phyloP scores from a whole-genome alignment of 306 rosid genomes.

The Elaeagnus macrophylla region DNA sequence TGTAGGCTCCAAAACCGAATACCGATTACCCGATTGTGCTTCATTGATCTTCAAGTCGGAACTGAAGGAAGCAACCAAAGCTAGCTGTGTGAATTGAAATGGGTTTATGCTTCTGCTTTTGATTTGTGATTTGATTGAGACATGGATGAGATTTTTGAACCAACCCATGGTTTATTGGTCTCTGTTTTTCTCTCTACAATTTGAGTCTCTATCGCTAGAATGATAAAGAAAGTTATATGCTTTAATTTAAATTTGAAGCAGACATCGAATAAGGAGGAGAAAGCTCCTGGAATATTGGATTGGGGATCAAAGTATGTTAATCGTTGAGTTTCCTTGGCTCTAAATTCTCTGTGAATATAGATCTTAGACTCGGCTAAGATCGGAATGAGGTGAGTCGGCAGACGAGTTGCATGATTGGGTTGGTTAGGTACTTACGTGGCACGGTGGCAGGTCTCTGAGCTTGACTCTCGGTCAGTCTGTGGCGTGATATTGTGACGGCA shows the following conservation, averaged over 20 bases:
- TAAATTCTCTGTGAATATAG: too few species aligned
- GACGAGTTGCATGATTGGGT: too few species aligned
- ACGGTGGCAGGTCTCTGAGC: too few species aligned
- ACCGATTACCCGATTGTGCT: conserved; percentile 14
- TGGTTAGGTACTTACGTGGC: too few species aligned
- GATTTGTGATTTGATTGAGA: conserved; percentile 24
- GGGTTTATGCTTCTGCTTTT: conserved; percentile 26
- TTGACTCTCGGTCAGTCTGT: too few species aligned
- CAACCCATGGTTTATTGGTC: conserved; percentile 22
- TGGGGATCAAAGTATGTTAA: neutral
- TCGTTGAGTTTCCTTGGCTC: too few species aligned
- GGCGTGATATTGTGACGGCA: too few species aligned
- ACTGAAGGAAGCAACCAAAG: conserved; percentile 35
- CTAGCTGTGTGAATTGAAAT: conserved; percentile 16
- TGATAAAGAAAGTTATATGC: neutral
- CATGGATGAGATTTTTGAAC: conserved; percentile 46
- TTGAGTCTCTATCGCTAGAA: neutral
- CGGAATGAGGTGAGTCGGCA: too few species aligned
- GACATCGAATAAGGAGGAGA: neutral
- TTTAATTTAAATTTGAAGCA: neutral
- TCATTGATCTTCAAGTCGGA: conserved; percentile 18
- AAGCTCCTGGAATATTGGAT: conserved; percentile 5
- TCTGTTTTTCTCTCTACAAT: neutral
- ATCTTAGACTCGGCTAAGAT: too few species aligned
- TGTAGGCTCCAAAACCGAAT: conserved; percentile 47